phyloP scores from a whole-genome alignment of 768 basidiomycete species.

The Boletales sp. region DNA sequence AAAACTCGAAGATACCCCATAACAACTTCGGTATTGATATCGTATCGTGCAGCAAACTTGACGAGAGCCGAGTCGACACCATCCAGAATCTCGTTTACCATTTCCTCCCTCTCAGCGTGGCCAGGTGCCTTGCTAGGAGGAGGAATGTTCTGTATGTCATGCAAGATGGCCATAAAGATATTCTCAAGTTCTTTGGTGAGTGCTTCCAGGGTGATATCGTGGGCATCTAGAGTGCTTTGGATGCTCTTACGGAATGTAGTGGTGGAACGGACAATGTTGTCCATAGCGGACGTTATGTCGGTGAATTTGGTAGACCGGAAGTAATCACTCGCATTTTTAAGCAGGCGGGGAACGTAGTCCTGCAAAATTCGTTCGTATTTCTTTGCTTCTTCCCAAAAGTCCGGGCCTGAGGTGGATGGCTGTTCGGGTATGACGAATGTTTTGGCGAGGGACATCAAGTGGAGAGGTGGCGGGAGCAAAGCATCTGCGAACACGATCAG shows the following conservation, averaged over 20 bases:
- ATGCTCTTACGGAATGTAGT: conserved; percentile 11
- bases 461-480: not conserved
- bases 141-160: conserved; percentile 3
- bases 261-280: conserved; percentile 11
- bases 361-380: conserved; percentile 1
- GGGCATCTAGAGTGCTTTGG: conserved; percentile 5
- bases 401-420: not conserved
- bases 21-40: conserved; percentile 5
- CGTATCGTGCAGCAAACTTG: conserved; percentile 1
- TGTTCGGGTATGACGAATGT: not conserved
- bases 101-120: conserved; percentile 1
- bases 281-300: conserved; percentile 1
- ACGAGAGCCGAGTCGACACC: conserved; percentile 1
- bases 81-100: conserved; percentile 7
- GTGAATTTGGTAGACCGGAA: conserved; percentile 7
- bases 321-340: not conserved
- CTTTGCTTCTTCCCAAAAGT: conserved; percentile 12
- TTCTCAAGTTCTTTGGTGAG: conserved; percentile 11
- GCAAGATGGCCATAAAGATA: conserved; percentile 1
- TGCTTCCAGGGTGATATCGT: conserved; percentile 1
- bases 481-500: not conserved
- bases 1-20: not conserved
- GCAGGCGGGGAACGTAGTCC: conserved; percentile 5
- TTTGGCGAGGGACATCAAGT: not conserved
- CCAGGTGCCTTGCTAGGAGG: not conserved